Conservation (phyloP, 345 rosid genomes). For the Corchorus olitorius region DNA sequence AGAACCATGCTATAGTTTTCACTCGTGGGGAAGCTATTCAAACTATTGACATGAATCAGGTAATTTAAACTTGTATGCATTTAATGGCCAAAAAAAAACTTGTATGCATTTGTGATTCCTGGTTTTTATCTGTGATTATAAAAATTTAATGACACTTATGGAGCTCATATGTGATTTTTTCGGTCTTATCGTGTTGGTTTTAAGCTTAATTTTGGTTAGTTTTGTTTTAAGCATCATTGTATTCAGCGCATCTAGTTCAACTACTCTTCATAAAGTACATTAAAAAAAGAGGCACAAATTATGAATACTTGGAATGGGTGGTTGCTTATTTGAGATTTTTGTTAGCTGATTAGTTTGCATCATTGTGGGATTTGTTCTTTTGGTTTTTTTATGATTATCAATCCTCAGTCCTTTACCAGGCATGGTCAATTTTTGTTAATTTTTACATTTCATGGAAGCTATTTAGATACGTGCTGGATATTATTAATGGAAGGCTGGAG, state of each 20-base stretch:
- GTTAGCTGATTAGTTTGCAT: neutral
- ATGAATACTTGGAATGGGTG: neutral
- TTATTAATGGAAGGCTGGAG: neutral
- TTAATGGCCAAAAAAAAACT: too few relatives aligned
- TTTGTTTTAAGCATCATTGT: neutral
- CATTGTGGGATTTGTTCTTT: neutral
- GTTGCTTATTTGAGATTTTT: neutral
- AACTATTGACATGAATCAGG: slow-evolving; percentile 99
- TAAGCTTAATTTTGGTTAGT: neutral
- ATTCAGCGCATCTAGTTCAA: neutral
- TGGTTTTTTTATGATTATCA: neutral
- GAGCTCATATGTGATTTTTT: neutral
- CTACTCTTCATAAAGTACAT: neutral
- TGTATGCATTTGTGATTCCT: neutral
- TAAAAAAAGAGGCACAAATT: neutral
- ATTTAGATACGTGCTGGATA: neutral
- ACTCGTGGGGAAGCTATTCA: slow-evolving; percentile 99
- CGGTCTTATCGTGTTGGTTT: neutral
- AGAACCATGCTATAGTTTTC: slow-evolving; percentile 92
- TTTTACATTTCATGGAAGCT: neutral
- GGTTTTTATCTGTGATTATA: neutral
- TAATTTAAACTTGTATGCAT: slow-evolving; percentile 19
- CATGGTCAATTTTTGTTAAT: neutral
- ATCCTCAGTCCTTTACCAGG: neutral
- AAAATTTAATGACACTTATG: neutral